A percentile compares a stretch with the other conserved stretches of the same genome.
phyloP scores from a whole-genome alignment of 495 filamentous ascomycete species.

The Aspergillus biplanus region DNA sequence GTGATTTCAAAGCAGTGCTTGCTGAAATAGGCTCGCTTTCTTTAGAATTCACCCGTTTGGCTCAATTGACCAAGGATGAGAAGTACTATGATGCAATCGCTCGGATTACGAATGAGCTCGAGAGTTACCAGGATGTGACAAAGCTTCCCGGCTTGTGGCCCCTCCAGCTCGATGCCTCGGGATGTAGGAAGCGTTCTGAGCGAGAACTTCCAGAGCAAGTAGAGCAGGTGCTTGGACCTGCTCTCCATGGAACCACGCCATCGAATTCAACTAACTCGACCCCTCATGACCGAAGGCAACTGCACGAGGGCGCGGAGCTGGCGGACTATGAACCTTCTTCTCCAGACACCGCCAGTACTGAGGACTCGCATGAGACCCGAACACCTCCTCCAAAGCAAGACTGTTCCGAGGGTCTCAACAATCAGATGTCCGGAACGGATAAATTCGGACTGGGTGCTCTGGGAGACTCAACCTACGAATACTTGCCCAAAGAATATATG shows the following conservation, averaged over 20 bases:
- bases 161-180: constrained; percentile 74
- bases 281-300: constrained; percentile 24
- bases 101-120: constrained; percentile 85
- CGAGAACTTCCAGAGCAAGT: constrained; percentile 9
- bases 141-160: constrained; percentile 86
- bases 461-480: constrained; percentile 93
- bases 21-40: constrained; percentile 89
- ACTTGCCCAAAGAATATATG: constrained; percentile 78
- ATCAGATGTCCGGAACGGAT: constrained; percentile 29
- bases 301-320: constrained; percentile 32
- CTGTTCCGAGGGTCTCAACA: constrained; percentile 36
- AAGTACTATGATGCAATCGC: constrained; percentile 96
- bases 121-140: constrained; percentile 75
- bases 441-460: constrained; percentile 77
- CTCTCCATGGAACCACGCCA: constrained; percentile 6
- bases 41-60: constrained; percentile 93
- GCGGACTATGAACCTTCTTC: constrained; percentile 27
- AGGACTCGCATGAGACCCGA: background rate
- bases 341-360: constrained; percentile 2
- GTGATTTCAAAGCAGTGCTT: constrained; percentile 63
- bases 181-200: constrained; percentile 51
- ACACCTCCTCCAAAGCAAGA: constrained; percentile 22
- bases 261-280: constrained; percentile 21
- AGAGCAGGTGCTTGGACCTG: constrained; percentile 4
- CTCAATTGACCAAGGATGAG: constrained; percentile 83